These are phyloP conservation scores for Wickerhamomyces subpelliculosus DNA, from an alignment of 805 yeast species.

Conservation along the genomic window DNA sequence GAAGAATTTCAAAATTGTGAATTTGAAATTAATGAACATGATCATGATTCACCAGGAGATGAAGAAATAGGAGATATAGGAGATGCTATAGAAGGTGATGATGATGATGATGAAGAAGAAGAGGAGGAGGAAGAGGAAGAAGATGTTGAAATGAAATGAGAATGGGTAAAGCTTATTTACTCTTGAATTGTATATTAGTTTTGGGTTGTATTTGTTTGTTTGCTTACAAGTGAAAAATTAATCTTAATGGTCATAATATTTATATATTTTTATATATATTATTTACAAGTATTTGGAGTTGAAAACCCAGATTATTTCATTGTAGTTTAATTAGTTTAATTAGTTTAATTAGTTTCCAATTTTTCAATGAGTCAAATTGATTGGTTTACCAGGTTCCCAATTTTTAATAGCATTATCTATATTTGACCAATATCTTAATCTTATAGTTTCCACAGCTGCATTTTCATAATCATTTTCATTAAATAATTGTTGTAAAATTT, in stretches of 20 bases:
- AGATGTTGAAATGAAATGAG: neutral
- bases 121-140: conserved; percentile 16
- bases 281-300: no score
- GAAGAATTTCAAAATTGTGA: conserved; percentile 62
- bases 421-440: conserved; percentile 79
- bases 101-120: conserved; percentile 15
- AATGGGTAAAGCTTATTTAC: neutral
- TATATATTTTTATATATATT: no score
- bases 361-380: conserved; percentile 51
- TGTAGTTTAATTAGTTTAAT: no score
- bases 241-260: no score
- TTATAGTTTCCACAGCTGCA: conserved; percentile 62
- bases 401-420: conserved; percentile 67
- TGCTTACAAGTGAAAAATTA: no score
- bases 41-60: conserved; percentile 15
- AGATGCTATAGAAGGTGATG: conserved; percentile 16
- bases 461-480: conserved; percentile 38
- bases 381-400: conserved; percentile 69
- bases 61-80: conserved; percentile 14
- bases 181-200: no score
- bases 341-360: no score
- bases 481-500: conserved; percentile 40
- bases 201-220: no score
- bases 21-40: conserved; percentile 36
- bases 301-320: no score